Conservation (phyloP, 2,329 filamentous ascomycete genomes). For the Colletotrichum incanum region DNA sequence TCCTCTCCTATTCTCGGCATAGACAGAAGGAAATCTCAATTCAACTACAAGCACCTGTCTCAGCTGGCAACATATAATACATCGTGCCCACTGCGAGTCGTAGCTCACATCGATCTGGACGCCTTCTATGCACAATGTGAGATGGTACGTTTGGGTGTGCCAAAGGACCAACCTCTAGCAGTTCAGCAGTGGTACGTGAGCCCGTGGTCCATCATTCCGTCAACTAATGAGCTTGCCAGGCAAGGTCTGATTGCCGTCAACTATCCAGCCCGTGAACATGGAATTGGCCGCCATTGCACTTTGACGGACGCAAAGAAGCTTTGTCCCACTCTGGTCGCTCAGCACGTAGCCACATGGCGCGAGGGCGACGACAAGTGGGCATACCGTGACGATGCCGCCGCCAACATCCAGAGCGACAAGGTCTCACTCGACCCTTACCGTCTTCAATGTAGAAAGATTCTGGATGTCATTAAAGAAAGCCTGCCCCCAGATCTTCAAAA, state of each 20-base stretch:
- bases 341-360: slow-evolving; percentile 96
- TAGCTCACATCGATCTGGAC: slow-evolving; percentile 95
- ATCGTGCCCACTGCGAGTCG: slow-evolving; percentile 84
- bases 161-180: slow-evolving; percentile 85
- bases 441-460: slow-evolving; percentile 85
- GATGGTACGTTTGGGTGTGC: slow-evolving; percentile 84
- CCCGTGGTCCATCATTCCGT: not conserved
- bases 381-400: slow-evolving; percentile 86
- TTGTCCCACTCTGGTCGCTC: slow-evolving; percentile 86
- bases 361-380: slow-evolving; percentile 94
- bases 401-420: slow-evolving; percentile 89
- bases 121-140: slow-evolving; percentile 98
- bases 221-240: slow-evolving; percentile 60
- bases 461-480: slow-evolving; percentile 82
- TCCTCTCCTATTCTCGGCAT: slow-evolving; percentile 38
- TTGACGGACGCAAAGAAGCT: slow-evolving; percentile 87
- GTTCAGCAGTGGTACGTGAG: slow-evolving; percentile 87
- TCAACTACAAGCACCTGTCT: slow-evolving; percentile 87
- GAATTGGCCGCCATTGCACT: slow-evolving; percentile 84
- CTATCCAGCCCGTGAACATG: slow-evolving; percentile 88
- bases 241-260: slow-evolving; percentile 96
- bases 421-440: slow-evolving; percentile 95
- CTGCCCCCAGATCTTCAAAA: slow-evolving; percentile 77
- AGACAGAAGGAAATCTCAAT: slow-evolving; percentile 70
- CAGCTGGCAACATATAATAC: slow-evolving; percentile 81